These are phyloP conservation scores for Dalbergia cultrata DNA, from an alignment of 306 rosid species.

Conservation along the genomic window DNA sequence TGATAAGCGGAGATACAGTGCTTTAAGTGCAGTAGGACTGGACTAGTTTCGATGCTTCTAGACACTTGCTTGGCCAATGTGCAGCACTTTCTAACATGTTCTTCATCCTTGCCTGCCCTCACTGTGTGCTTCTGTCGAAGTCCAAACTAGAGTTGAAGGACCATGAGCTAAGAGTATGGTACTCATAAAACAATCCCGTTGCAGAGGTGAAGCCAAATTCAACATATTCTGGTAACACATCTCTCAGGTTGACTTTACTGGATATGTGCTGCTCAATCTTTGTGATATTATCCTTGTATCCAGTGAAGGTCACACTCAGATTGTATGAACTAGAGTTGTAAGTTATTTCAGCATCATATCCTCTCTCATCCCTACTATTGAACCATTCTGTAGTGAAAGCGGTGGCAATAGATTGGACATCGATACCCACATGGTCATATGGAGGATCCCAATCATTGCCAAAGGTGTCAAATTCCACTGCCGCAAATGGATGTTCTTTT, in stretches of 20 bases:
- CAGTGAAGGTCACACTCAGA: slow-evolving; percentile 34
- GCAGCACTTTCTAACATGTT: too few relatives aligned
- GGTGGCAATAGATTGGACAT: slow-evolving; percentile 12
- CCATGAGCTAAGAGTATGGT: slow-evolving; percentile 54
- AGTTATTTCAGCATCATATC: slow-evolving; percentile 24
- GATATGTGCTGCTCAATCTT: slow-evolving; percentile 2
- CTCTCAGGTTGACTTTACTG: slow-evolving; percentile 22
- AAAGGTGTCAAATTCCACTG: slow-evolving; percentile 62
- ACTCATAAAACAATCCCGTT: slow-evolving; percentile 39
- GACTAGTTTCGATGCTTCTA: too few relatives aligned
- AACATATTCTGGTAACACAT: slow-evolving; percentile 45
- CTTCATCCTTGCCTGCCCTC: too few relatives aligned
- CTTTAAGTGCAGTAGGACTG: too few relatives aligned
- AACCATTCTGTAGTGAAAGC: slow-evolving; percentile 32
- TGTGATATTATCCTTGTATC: slow-evolving; percentile 29
- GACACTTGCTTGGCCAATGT: too few relatives aligned
- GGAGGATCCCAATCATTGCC: slow-evolving; percentile 41
- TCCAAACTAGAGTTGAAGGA: slow-evolving; percentile 48
- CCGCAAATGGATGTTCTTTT: slow-evolving; percentile 49
- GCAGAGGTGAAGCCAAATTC: slow-evolving; percentile 54
- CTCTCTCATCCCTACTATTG: slow-evolving; percentile 37
- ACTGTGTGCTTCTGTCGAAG: not conserved
- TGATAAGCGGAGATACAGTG: too few relatives aligned
- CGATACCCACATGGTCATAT: slow-evolving; percentile 44
- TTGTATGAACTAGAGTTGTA: slow-evolving; percentile 39